Evolutionary conservation across 371 early-diverging fungal genomes (phyloP).

Genomic region (Mortierella sp.): DNA sequence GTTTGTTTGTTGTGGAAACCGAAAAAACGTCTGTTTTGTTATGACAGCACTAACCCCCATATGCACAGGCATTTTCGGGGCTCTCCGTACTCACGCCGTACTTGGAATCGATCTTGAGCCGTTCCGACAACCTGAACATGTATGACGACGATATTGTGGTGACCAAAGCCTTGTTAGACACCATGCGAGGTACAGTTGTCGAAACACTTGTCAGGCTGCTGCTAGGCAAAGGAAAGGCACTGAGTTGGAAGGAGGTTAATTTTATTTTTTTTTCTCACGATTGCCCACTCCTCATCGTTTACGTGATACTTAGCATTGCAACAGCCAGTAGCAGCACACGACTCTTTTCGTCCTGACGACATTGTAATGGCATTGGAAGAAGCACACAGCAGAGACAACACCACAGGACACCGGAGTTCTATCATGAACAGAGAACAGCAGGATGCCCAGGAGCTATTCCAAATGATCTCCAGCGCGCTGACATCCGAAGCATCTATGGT

Average conservation of each 20-base stretch:
- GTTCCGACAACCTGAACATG: constrained; percentile 59
- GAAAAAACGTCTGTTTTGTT: constrained; percentile 19
- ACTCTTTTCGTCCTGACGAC: constrained; percentile 64
- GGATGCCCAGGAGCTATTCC: constrained; percentile 96
- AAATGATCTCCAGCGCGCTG: constrained; percentile 83
- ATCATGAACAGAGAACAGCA: constrained; percentile 80
- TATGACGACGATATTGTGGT: constrained; percentile 59
- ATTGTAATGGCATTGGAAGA: constrained; percentile 70
- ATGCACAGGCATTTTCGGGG: constrained; percentile 58
- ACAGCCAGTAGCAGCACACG: constrained; percentile 52
- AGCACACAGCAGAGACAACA: constrained; percentile 57
- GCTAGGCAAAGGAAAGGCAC: too few relatives aligned
- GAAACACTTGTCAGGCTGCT: too few relatives aligned
- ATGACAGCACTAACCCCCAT: not conserved
- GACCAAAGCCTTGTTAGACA: constrained; percentile 69
- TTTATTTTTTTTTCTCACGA: not conserved
- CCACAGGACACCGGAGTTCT: constrained; percentile 56
- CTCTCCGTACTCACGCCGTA: constrained; percentile 60
- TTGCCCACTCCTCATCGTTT: not conserved
- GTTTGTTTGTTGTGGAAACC: constrained; percentile 9
- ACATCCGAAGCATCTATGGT: constrained; percentile 71
- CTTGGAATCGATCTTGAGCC: constrained; percentile 56
- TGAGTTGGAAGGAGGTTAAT: too few relatives aligned
- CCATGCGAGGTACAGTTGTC: constrained; percentile 51
- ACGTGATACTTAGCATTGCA: constrained; percentile 54